phyloP scores from a whole-genome alignment of 2,329 filamentous ascomycete species.

The Cyphellophora attinorum region DNA sequence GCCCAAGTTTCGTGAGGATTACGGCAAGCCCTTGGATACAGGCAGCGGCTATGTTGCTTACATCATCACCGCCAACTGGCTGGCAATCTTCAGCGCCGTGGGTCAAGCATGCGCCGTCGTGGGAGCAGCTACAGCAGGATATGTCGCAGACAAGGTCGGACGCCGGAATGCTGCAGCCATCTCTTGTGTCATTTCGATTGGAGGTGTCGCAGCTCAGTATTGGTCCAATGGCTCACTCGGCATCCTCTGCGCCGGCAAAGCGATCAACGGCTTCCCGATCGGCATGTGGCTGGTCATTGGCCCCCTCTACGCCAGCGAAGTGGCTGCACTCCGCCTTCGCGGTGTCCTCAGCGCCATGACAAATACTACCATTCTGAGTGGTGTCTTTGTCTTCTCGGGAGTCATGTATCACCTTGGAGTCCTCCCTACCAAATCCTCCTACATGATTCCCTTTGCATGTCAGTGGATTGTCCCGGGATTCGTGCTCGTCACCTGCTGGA shows the following conservation, averaged over 20 bases:
- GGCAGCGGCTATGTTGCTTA: too few relatives aligned
- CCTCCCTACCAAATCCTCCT: constrained; percentile 31
- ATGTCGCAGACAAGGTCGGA: too few relatives aligned
- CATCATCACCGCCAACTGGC: too few relatives aligned
- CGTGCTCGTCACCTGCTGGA: background rate
- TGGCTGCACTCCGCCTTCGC: constrained; percentile 38
- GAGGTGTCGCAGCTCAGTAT: too few relatives aligned
- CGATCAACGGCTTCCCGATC: too few relatives aligned
- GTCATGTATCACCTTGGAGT: constrained; percentile 23
- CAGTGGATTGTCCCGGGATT: constrained; percentile 28
- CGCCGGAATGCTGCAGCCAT: too few relatives aligned
- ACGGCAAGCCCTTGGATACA: background rate
- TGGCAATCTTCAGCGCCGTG: too few relatives aligned
- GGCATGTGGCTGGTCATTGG: constrained; percentile 40
- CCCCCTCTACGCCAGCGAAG: constrained; percentile 35
- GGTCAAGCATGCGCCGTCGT: too few relatives aligned
- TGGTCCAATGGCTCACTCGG: too few relatives aligned
- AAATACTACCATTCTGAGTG: constrained; percentile 39
- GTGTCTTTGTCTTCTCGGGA: constrained; percentile 27
- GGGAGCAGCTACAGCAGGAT: too few relatives aligned
- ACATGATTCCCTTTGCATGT: constrained; percentile 33
- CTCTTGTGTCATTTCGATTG: too few relatives aligned
- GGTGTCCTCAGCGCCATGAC: constrained; percentile 40
- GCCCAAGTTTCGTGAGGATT: background rate
- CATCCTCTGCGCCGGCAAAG: too few relatives aligned